Conservation (phyloP, 1,284 basidiomycete genomes). For the Inonotus obliquus region DNA sequence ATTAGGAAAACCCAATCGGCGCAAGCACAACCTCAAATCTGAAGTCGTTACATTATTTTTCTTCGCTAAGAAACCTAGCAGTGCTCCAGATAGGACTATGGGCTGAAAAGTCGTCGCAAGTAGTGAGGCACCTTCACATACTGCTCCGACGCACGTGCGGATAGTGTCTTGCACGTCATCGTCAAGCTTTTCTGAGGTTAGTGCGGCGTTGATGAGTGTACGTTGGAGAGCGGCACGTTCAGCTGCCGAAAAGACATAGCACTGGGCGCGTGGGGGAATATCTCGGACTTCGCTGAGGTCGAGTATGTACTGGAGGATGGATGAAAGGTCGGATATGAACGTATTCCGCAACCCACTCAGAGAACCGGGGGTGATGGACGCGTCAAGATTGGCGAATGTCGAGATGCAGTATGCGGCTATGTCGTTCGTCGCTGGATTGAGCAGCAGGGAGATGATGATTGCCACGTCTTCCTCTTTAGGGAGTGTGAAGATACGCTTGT, state of each 20-base stretch:
- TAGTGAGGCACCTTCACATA: conserved; percentile 42
- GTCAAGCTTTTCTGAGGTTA: conserved; percentile 29
- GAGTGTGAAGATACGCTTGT: conserved; percentile 37
- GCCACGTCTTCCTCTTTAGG: conserved; percentile 41
- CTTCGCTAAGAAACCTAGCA: conserved; percentile 35
- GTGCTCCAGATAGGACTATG: conserved; percentile 38
- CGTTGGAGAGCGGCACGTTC: conserved; percentile 38
- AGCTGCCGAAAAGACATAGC: conserved; percentile 40
- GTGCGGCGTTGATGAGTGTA: conserved; percentile 38
- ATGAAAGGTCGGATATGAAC: conserved; percentile 34
- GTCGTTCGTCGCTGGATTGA: conserved; percentile 34
- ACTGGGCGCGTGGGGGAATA: conserved; percentile 32
- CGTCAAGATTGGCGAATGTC: conserved; percentile 25
- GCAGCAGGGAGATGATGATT: conserved; percentile 37
- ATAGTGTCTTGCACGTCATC: conserved; percentile 28
- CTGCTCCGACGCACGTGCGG: conserved; percentile 41
- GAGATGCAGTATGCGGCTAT: conserved; percentile 34
- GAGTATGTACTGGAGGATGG: conserved; percentile 33
- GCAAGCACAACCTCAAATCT: conserved; percentile 35
- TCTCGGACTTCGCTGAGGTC: conserved; percentile 19
- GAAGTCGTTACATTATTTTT: conserved; percentile 32
- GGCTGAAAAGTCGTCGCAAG: conserved; percentile 45
- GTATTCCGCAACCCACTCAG: conserved; percentile 26
- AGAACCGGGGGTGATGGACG: conserved; percentile 17
- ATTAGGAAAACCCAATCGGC: conserved; percentile 35